Evolutionary conservation across 331 rosid genomes (phyloP).

Genomic region (Pyracantha coccinea): DNA sequence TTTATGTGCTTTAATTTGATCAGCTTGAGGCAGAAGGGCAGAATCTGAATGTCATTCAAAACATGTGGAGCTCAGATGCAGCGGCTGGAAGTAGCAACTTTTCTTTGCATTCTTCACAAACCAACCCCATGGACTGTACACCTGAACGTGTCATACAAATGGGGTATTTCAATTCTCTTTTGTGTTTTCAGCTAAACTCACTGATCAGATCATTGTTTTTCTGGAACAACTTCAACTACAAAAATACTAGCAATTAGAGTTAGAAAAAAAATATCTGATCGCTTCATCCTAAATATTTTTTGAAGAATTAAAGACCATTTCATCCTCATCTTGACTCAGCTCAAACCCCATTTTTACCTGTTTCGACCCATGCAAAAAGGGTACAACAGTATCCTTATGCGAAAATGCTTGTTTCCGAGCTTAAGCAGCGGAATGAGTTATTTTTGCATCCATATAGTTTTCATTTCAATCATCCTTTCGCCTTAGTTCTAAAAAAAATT

Average conservation of each 20-base stretch:
- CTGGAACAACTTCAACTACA: background rate
- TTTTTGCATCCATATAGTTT: too few relatives aligned
- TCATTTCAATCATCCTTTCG: too few relatives aligned
- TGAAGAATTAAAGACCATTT: too few relatives aligned
- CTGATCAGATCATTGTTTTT: background rate
- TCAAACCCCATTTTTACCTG: background rate
- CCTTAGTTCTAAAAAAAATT: too few relatives aligned
- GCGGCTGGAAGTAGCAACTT: conserved; percentile 43
- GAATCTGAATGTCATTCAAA: conserved; percentile 50
- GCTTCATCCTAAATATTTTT: too few relatives aligned
- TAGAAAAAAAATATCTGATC: too few relatives aligned
- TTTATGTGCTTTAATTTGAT: background rate
- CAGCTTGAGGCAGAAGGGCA: conserved; percentile 78
- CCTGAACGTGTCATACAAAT: conserved; percentile 63
- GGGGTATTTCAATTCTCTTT: conserved; percentile 40
- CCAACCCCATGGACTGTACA: conserved; percentile 48
- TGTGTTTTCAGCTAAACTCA: background rate
- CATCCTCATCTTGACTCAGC: background rate
- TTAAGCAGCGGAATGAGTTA: too few relatives aligned
- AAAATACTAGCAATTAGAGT: background rate
- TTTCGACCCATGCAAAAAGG: background rate
- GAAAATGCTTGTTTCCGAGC: too few relatives aligned
- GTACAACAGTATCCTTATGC: background rate
- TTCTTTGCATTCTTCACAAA: conserved; percentile 41
- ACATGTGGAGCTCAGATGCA: conserved; percentile 46